Conservation (phyloP, 371 early-diverging fungal genomes). For the Mucor mucedo region DNA sequence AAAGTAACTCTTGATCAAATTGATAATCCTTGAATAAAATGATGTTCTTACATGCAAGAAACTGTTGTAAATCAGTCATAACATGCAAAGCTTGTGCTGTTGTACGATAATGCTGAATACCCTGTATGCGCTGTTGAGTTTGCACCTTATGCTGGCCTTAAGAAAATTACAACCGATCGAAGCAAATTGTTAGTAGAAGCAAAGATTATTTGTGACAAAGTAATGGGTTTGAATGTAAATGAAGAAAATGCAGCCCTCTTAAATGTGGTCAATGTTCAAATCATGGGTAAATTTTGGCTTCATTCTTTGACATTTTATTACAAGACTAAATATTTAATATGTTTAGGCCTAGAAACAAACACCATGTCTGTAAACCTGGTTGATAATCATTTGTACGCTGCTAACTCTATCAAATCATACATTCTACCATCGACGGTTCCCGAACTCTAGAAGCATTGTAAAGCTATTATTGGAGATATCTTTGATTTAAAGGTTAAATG, state of each 20-base stretch:
- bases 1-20: conserved; percentile 16
- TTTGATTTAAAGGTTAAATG: no score
- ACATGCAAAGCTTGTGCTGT: conserved; percentile 21
- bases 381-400: conserved; percentile 3
- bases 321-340: conserved; percentile 7
- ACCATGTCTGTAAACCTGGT: neutral
- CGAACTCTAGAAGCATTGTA: neutral
- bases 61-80: conserved; percentile 14
- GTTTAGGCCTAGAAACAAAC: conserved; percentile 7
- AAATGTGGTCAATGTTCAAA: neutral
- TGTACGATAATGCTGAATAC: conserved; percentile 17
- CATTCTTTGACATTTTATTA: conserved; percentile 15
- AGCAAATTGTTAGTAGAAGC: conserved; percentile 19
- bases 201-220: conserved; percentile 9
- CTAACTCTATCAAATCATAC: conserved; percentile 1
- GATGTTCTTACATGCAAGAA: conserved; percentile 20
- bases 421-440: conserved; percentile 3
- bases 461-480: neutral
- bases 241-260: conserved; percentile 2
- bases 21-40: conserved; percentile 18
- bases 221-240: conserved; percentile 2
- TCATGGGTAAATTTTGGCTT: conserved; percentile 12
- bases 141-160: conserved; percentile 19
- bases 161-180: conserved; percentile 12
- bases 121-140: conserved; percentile 10